Base-by-base conservation (phyloP, 352 stramenopile species). In the Pythium diclinum region DNA sequence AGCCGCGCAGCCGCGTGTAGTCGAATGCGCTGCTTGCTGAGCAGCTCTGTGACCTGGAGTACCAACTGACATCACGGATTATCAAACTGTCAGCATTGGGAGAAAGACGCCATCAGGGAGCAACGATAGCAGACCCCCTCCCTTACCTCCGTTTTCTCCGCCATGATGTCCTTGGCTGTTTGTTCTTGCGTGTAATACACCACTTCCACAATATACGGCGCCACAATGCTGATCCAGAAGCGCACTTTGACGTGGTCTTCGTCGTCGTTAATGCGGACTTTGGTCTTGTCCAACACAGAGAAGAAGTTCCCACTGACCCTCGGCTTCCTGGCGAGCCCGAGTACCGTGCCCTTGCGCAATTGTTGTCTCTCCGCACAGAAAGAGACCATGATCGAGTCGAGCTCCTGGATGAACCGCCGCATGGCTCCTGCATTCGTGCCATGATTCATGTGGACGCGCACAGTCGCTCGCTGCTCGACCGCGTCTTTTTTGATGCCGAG, bases 181-280 rank as follows among this genome's bases (percentile, higher is more conserved):
- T 79, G 77, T 63, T 90, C 71, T 28, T 88, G 81, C 16, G 80
- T 88, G 71, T 89, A 89, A 57, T 91, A 93, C 8, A 89, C 80
- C 30, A 91, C 69, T 52, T 91, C 72, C n/a, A 93, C 67, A 10
- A 87, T 68, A 47, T 88, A 91, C 7, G 85, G 74, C 3, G 80
- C 77, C 42, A 83, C 71, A 32, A 93, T 76, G 40, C 70, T 87
- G 63, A 93, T 90, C 83, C 83, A 91, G 57, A 89, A 93, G 6
- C 78, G 73, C 0, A 71, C 68, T 30, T 74, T 65, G 21, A 67
- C 63, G 8, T 65, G 51, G 28, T 81, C 69, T 9, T 77, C 72
- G 5, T 67, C 58, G 9, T 48, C 48, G 5, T 48, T 58, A 44
- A 70, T 61, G 21, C 75, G 52, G 32, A 83, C 74, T 36, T 68